Base-by-base conservation (phyloP, 23 red algal species). In the Gracilaria domingensis region DNA sequence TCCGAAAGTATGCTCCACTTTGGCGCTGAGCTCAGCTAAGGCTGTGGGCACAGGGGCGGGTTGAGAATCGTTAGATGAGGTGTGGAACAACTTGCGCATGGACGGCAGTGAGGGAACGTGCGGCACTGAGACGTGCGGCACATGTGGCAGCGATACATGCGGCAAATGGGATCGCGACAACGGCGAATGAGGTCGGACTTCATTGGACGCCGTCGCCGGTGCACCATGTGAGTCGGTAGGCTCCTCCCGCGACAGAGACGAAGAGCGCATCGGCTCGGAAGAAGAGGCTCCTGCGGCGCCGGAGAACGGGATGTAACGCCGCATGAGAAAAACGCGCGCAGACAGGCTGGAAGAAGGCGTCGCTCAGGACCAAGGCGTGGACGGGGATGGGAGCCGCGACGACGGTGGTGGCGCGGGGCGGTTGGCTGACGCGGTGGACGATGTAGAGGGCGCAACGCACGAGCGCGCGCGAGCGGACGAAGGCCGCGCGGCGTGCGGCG, bases 1-100 rank as follows among this genome's bases (percentile, higher is more conserved):
- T 59, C 87, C 87, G 59, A 91, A 33, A 4, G 61, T 59, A 1
- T 66, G n/a, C 12, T 91, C 87, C 9, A 81, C 56, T 24, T 80
- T 65, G 24, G 33, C 20, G 57, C 25, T 82, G 21, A 91, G 59
- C 55, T 44, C 73, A 69, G 45, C n/a, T 24, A 91, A 45, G 28
- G 87, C 30, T 14, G 66, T 88, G 26, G 67, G 24, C 32, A 12
- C 82, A 28, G 54, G 33, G 7, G 14, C 45, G 54, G 29, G 30
- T 47, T 85, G 59, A 23, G 59, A 48, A 21, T 24, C 45, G 30
- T 55, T 50, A 0, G 54, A 69, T 26, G 59, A 44, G n/a, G 33
- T 37, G 42, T 69, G 65, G 36, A 85, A 66, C 12, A 69, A 38
- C 58, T 51, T 85, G 30, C 81, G 81, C 13, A 85, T 55, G 60